Base-by-base conservation (phyloP, 2,329 filamentous ascomycete genomes). In the Fusarium buharicum region DNA sequence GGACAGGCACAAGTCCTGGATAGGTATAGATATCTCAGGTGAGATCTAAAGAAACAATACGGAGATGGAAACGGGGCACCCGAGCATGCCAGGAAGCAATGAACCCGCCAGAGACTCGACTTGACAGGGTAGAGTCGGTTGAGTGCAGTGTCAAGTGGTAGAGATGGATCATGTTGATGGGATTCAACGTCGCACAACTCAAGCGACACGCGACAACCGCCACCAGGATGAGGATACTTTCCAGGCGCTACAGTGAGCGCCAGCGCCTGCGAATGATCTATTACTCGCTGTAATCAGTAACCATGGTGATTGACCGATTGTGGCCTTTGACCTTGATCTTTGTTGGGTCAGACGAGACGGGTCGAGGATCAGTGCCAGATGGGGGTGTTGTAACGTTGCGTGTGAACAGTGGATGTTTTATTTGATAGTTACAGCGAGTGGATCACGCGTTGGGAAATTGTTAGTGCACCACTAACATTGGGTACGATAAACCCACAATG, bases 171-270 rank as follows among this genome's bases (percentile, higher is more conserved):
- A 49, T 59, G 43, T 55, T 24, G 38, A 11, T 50, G 43, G 43
- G 43, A 68, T 47, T 50, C 66, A 69, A 68, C 66, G 66, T 68
- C 66, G 63, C 66, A 69, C 62, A 64, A 55, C 45, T 27, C 33
- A 17, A 31, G 44, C 46, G 65, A 63, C 53, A 55, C 61, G 64
- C 52, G 61, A 62, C 61, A 62, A 55, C 61, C 57, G 61, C 62
- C 61, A 67, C 61, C 44, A 34, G 38, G 37, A 50, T 18, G 34
- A 54, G 40, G 36, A 33, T 16, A 48, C 34, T 51, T 28, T 36
- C 39, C 50, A 53, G 50, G 54, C 50, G 49, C 53, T 50, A 52
- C 50, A 55, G 57, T 44, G 50, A 50, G 50, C 38, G 40, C 40
- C 43, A 48, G 44, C 48, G 55, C 31, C 39, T 45, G 48, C 22